Conservation (phyloP, 1,139 yeast genomes). For the Saccharomycopsis crataegensis region DNA sequence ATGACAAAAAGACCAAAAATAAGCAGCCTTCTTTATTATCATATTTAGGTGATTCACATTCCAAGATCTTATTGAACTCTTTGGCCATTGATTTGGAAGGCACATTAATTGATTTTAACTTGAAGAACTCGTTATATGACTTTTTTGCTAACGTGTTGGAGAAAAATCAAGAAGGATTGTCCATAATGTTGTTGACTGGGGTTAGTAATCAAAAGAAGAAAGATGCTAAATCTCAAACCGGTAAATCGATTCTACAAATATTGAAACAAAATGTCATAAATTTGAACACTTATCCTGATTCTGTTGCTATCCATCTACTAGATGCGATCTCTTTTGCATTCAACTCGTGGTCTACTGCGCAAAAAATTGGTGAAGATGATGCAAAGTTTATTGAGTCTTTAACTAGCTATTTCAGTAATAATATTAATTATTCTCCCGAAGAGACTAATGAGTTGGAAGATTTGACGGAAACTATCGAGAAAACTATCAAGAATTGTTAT, state of each 20-base stretch:
- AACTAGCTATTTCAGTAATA: slow-evolving; percentile 30
- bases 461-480: slow-evolving; percentile 19
- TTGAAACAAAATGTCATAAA: slow-evolving; percentile 52
- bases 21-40: slow-evolving; percentile 71
- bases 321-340: slow-evolving; percentile 62
- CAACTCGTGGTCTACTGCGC: slow-evolving; percentile 61
- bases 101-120: slow-evolving; percentile 46
- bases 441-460: slow-evolving; percentile 7
- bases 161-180: slow-evolving; percentile 79
- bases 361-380: slow-evolving; percentile 42
- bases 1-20: background rate
- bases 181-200: slow-evolving; percentile 73
- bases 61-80: slow-evolving; percentile 52
- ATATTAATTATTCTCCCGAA: slow-evolving; percentile 17
- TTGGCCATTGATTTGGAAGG: slow-evolving; percentile 55
- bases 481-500: slow-evolving; percentile 42
- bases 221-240: slow-evolving; percentile 9
- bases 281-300: slow-evolving; percentile 48
- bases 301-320: slow-evolving; percentile 48
- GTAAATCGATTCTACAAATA: slow-evolving; percentile 38
- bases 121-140: slow-evolving; percentile 55
- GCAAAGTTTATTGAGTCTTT: slow-evolving; percentile 43
- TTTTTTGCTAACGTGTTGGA: slow-evolving; percentile 72
- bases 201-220: slow-evolving; percentile 36
- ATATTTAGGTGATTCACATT: slow-evolving; percentile 59